These are phyloP conservation scores for Mycena belliarum DNA, from an alignment of 768 basidiomycete species.

Conservation along the genomic window DNA sequence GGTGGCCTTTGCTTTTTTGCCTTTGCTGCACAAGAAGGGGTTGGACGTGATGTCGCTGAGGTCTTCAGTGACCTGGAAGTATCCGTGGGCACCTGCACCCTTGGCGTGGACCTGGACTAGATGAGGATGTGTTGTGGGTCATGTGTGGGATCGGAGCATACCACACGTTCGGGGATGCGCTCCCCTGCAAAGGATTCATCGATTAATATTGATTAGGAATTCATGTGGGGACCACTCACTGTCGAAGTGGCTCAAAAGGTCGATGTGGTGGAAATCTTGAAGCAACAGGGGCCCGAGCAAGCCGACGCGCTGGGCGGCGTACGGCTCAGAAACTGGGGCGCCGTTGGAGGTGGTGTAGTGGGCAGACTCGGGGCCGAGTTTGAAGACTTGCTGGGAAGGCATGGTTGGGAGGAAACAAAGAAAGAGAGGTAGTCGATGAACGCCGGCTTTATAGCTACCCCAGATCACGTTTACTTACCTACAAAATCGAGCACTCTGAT, in stretches of 20 bases:
- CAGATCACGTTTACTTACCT: not conserved
- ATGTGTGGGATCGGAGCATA: slow-evolving; percentile 34
- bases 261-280: slow-evolving; percentile 92
- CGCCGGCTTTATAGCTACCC: not conserved
- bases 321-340: slow-evolving; percentile 73
- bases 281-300: slow-evolving; percentile 80
- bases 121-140: slow-evolving; percentile 29
- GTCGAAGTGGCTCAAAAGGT: slow-evolving; percentile 89
- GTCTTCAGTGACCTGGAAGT: slow-evolving; percentile 87
- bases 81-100: slow-evolving; percentile 90
- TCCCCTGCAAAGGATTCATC: slow-evolving; percentile 40
- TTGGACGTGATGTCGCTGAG: slow-evolving; percentile 82
- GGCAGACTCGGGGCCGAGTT: slow-evolving; percentile 52
- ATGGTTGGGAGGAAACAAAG: slow-evolving; percentile 39
- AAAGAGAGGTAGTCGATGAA: not conserved
- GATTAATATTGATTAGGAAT: not conserved
- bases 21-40: slow-evolving; percentile 60
- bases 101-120: slow-evolving; percentile 80
- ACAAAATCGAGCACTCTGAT: not conserved
- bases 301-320: slow-evolving; percentile 77
- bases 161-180: slow-evolving; percentile 94
- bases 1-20: slow-evolving; percentile 72
- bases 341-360: slow-evolving; percentile 86
- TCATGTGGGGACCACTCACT: slow-evolving; percentile 34
- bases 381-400: slow-evolving; percentile 64